Percentiles rank a stretch among this genome's conserved stretches.
Conservation (phyloP, 345 rosid genomes). For the Brassica napus region Da-Ae NC_063451.1:13042001-13042500, state of each 20-base stretch:
- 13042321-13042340: not conserved
- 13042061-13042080: too few relatives aligned
- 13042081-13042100: too few relatives aligned
- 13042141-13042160: not conserved
- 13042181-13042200: conserved; percentile 94
- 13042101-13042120: too few relatives aligned
- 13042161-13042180: conserved; percentile 9
- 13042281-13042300: conserved; percentile 11
- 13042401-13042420: conserved; percentile 82
- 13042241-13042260: conserved; percentile 99
- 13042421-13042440: conserved; percentile 94
- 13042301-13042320: conserved; percentile 14
- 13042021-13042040: too few relatives aligned
- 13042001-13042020: too few relatives aligned
- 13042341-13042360: not conserved
- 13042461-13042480: conserved; percentile 15
- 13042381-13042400: conserved; percentile 92
- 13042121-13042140: too few relatives aligned
- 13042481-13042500: conserved; percentile 42
- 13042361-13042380: conserved; percentile 5
- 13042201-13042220: conserved; percentile 94
- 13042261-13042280: conserved; percentile 41
- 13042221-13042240: conserved; percentile 95
- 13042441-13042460: conserved; percentile 79
- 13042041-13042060: too few relatives aligned